Percentiles rank a stretch among this genome's conserved stretches.
phyloP scores from a whole-genome alignment of 352 stramenopile genomes.

The Phytophthora foliorum region DNA sequence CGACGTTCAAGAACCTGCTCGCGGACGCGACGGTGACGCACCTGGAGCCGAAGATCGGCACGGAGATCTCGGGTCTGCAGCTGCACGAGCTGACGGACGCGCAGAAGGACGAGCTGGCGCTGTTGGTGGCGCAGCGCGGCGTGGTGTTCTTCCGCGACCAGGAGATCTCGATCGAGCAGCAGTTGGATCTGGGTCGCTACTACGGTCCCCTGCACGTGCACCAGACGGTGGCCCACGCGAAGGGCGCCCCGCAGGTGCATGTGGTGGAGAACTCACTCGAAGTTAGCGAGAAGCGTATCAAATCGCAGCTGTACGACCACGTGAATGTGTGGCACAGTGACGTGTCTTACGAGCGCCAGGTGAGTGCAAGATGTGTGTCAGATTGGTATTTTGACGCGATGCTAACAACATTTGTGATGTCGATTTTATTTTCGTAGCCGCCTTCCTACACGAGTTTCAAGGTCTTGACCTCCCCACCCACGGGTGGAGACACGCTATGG shows the following conservation, averaged over 20 bases:
- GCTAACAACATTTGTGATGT: not conserved
- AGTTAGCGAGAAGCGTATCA: constrained; percentile 16
- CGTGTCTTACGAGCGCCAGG: constrained; percentile 48
- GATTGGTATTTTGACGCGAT: not conserved
- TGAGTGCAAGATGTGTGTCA: not conserved
- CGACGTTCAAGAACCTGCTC: constrained; percentile 34
- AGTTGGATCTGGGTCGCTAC: constrained; percentile 30
- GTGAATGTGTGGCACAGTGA: constrained; percentile 52
- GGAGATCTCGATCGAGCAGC: constrained; percentile 25
- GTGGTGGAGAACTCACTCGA: constrained; percentile 28
- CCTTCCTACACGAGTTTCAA: constrained; percentile 40
- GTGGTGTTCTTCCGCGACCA: constrained; percentile 36
- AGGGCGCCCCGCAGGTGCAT: constrained; percentile 22
- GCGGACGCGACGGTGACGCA: constrained; percentile 26
- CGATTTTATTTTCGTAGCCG: constrained; percentile 14
- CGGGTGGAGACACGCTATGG: constrained; percentile 57
- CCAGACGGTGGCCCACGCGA: constrained; percentile 24
- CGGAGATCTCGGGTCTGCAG: constrained; percentile 31
- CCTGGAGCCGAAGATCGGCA: constrained; percentile 31
- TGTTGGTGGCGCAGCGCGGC: constrained; percentile 25
- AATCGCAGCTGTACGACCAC: constrained; percentile 28
- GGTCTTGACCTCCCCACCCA: constrained; percentile 39
- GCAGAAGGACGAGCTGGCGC: constrained; percentile 29
- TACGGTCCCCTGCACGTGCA: constrained; percentile 30
- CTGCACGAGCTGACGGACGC: constrained; percentile 31